Evolutionary conservation across 305 asterid genomes (phyloP).

Genomic region (Fraxinus angustifolia): DNA sequence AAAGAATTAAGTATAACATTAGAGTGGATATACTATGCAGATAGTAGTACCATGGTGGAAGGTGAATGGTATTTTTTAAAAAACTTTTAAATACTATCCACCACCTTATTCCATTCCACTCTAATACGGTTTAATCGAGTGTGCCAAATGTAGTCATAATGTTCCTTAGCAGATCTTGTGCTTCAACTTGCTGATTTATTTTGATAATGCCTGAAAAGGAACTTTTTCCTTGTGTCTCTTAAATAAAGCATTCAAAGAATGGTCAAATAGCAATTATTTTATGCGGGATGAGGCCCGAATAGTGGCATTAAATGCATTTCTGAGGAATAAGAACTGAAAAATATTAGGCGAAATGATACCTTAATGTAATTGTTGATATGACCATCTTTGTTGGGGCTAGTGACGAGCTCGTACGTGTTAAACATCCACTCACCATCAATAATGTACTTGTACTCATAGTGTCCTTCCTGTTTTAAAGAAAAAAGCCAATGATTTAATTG

Average conservation of each 20-base stretch:
- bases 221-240: not conserved
- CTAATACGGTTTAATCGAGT: not conserved
- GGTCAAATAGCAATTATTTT: not conserved
- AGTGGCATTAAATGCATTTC: no score
- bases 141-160: not conserved
- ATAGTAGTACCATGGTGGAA: not conserved
- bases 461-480: constrained; percentile 65
- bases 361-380: constrained; percentile 79
- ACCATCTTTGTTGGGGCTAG: constrained; percentile 70
- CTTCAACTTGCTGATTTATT: not conserved
- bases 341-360: constrained; percentile 25
- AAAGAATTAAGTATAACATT: not conserved
- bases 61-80: not conserved
- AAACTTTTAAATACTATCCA: not conserved
- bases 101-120: not conserved
- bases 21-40: not conserved
- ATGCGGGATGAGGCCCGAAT: not conserved
- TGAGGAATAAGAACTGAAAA: not conserved
- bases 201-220: not conserved
- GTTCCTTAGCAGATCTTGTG: not conserved
- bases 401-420: constrained; percentile 52
- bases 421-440: constrained; percentile 79
- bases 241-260: not conserved
- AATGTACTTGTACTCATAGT: constrained; percentile 81
- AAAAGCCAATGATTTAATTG: not conserved